phyloP scores from a whole-genome alignment of 2,329 filamentous ascomycete genomes.

The Cordyceps javanica region DNA sequence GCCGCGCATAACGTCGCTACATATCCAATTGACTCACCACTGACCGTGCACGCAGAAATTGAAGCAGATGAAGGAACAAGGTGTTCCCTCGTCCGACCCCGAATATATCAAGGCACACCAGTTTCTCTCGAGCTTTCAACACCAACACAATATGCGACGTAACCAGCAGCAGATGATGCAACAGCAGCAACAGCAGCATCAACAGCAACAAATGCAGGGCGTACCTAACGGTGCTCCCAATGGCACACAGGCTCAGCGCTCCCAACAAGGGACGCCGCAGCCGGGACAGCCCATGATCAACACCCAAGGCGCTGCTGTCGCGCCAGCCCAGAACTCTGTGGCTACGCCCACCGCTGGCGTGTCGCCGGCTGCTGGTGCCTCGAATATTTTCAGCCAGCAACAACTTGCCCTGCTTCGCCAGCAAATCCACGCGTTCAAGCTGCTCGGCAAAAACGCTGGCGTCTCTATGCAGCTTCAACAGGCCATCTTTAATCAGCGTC shows the following conservation, averaged over 20 bases:
- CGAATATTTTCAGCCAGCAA: slow-evolving; percentile 64
- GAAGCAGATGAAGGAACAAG: slow-evolving; percentile 79
- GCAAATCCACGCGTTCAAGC: slow-evolving; percentile 88
- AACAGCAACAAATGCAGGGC: slow-evolving; percentile 47
- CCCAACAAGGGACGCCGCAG: slow-evolving; percentile 31
- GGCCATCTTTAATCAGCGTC: slow-evolving; percentile 69
- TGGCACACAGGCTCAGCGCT: slow-evolving; percentile 37
- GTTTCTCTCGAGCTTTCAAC: slow-evolving; percentile 66
- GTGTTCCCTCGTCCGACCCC: slow-evolving; percentile 74
- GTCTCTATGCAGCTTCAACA: slow-evolving; percentile 75
- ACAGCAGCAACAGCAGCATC: slow-evolving; percentile 33
- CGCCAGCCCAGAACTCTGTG: slow-evolving; percentile 28
- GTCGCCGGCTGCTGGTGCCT: slow-evolving; percentile 28
- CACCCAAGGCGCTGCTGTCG: slow-evolving; percentile 33
- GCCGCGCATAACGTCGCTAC: neutral
- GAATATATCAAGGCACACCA: slow-evolving; percentile 79
- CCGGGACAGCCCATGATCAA: slow-evolving; percentile 25
- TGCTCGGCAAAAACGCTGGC: slow-evolving; percentile 79
- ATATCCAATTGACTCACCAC: neutral
- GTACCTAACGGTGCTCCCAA: slow-evolving; percentile 49
- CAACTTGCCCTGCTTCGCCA: slow-evolving; percentile 73
- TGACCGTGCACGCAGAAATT: slow-evolving; percentile 58
- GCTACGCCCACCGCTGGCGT: slow-evolving; percentile 27
- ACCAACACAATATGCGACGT: slow-evolving; percentile 52
- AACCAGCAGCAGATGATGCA: slow-evolving; percentile 38